A percentile compares a stretch with the other conserved stretches of the same genome.
These are phyloP conservation scores for Mikania micrantha DNA, from an alignment of 129 eudicot genomes.

Conservation along the genomic window DNA sequence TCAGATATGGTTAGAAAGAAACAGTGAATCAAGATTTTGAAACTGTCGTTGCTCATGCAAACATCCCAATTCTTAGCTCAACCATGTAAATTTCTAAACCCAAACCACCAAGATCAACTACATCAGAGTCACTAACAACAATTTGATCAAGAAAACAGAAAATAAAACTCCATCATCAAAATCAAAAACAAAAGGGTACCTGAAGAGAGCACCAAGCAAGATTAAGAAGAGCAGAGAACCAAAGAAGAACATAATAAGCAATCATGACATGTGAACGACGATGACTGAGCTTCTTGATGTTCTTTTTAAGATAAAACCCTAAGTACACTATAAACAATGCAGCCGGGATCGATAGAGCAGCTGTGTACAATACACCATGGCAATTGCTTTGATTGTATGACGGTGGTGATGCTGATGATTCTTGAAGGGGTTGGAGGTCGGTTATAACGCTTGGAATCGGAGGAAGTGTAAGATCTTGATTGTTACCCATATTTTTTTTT, in stretches of 20 bases:
- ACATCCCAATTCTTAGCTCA: neutral
- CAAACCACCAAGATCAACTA: neutral
- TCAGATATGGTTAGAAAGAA: too few relatives aligned
- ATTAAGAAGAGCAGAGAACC: conserved; percentile 54
- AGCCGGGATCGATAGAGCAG: conserved; percentile 47
- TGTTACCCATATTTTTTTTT: conserved; percentile 15
- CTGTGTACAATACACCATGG: conserved; percentile 62
- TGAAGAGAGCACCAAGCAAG: conserved; percentile 69
- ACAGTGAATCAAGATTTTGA: neutral
- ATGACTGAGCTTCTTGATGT: conserved; percentile 46
- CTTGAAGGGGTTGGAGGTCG: neutral
- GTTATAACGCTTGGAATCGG: conserved; percentile 14
- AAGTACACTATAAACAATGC: conserved; percentile 50
- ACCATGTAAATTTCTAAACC: neutral
- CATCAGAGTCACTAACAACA: neutral
- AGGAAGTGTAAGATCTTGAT: conserved; percentile 2
- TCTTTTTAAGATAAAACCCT: conserved; percentile 49
- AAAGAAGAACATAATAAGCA: conserved; percentile 60
- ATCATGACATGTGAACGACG: conserved; percentile 56
- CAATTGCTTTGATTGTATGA: conserved; percentile 24
- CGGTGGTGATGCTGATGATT: conserved; percentile 7
- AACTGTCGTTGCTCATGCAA: neutral
- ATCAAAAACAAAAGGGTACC: conserved; percentile 24
- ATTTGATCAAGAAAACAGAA: neutral
- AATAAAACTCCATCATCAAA: neutral